Evolutionary conservation across 352 stramenopile genomes (phyloP), one percentile per base, ranked within the genome.

Genomic region (Phytopythium cucurbitacearum): DNA sequence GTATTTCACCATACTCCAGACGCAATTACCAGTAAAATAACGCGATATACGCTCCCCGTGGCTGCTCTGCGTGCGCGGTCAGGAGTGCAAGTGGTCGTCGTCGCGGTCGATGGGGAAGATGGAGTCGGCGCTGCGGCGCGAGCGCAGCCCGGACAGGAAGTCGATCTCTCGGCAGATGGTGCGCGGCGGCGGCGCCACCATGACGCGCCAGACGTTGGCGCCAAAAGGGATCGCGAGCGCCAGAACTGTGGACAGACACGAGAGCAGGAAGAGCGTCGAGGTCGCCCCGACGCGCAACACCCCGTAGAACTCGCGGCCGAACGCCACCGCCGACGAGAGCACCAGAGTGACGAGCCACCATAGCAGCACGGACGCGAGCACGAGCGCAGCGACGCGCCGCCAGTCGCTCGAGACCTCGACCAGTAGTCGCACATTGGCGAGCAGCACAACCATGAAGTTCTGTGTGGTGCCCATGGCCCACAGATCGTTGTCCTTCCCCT

Each of bases 391-490:
- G n/a, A 80, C 54, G 38, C 53, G 43, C n/a, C 49, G 40, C 2
- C 48, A 54, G 35, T 65, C 65, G 28, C 46, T 71, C 0, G 76
- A 76, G 1, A 74, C 60, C 55, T 87, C 78, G 10, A 89, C 47
- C 5, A 80, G 54, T 34, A 89, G 49, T 7, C 76, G 67, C 21
- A 60, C 53, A 37, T 75, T 87, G 1, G 73, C 76, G 7, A 89
- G 65, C 5, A 87, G 56, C 9, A 87, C 78, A 21, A 87, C 76
- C 0, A 61, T 67, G 40, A 80, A 76, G 57, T 89, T 87, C 56
- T 90, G 81, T 1, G 73, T 66, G 33, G 89, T 65, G 0, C 80
- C 74, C 33, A 89, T 65, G 8, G 79, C 71, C 76, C 77, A 85
- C 9, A 88, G 54, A 12, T 88, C 80, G 51, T 87, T 83, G 62